Evolutionary conservation across 805 yeast genomes (phyloP), one percentile per base, ranked within the genome.

Genomic region (Candida parachauliodes): DNA sequence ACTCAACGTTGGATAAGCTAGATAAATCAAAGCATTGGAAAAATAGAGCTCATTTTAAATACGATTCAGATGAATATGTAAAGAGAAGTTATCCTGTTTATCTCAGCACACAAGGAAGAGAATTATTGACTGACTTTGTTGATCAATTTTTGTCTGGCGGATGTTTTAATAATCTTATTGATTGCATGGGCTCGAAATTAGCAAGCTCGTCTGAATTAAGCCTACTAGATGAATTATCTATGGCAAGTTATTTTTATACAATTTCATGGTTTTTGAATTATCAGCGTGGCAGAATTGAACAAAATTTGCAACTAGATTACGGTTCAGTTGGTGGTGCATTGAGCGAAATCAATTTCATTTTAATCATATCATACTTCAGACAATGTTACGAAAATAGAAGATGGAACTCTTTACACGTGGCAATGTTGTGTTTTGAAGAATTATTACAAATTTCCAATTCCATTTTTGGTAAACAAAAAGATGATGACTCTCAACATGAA

Each of bases 181-280:
- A 58, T 32, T 65, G 76, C 20, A 61, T 83, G 9, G 70, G 84
- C 8, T 54, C 54, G 65, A 61, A 50, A 59, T 65, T 42, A 55
- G 40, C 51, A 14, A 48, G 60, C 8, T 51, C 55, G 10, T 45
- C 57, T 18, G 65, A 65, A 29, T 51, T 63, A 14, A 48, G 50
- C 2, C 42, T 46, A 3, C 43, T 60, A n/a, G 68, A 65, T 42
- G 57, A 54, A 11, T 59, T 61, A 32, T 69, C 66, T 34, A 59
- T 56, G 29, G 70, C 74, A 1, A 48, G 54, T 31, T 88, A 73
- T 51, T 72, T 84, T 28, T 67, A 75, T 41, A 62, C 85, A 5
- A 61, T 74, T 5, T 69, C 86, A 1, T 91, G 97, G 96, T 81
- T 88, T 48, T 62, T 88, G 33, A 72, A 72, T 23, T 87, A 77